Percentiles rank a stretch among this genome's conserved stretches.
phyloP scores from a whole-genome alignment of 75 land plant species.

The Pinus tabuliformis region DNA sequence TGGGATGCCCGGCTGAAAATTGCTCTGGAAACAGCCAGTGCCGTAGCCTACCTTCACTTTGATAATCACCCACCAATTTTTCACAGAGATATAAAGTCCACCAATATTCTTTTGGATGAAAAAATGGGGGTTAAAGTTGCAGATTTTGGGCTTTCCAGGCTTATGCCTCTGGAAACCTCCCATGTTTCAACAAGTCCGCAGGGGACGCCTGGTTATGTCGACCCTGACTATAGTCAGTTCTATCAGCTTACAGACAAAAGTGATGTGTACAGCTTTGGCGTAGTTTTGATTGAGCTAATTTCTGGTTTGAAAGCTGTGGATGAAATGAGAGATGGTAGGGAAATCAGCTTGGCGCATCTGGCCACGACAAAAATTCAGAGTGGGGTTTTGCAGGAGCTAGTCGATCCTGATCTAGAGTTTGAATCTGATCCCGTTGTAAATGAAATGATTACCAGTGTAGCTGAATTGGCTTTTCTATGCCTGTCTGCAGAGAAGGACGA shows the following conservation, averaged over 20 bases:
- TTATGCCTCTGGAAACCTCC: background rate
- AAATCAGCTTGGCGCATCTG: no score
- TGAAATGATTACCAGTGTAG: no score
- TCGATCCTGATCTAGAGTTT: no score
- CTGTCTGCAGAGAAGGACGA: constrained; percentile 3
- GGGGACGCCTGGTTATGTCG: constrained; percentile 32
- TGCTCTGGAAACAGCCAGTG: constrained; percentile 29
- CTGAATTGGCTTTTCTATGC: no score
- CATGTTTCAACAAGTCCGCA: constrained; percentile 25
- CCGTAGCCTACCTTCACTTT: constrained; percentile 30
- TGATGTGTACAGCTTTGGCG: constrained; percentile 38
- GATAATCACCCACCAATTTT: constrained; percentile 16
- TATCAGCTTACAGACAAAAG: constrained; percentile 31
- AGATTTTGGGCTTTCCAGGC: constrained; percentile 32
- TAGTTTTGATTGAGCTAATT: constrained; percentile 27
- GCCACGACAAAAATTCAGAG: no score
- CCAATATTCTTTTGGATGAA: constrained; percentile 38
- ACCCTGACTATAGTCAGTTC: constrained; percentile 19
- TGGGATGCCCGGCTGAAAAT: constrained; percentile 29
- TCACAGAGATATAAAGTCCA: constrained; percentile 44
- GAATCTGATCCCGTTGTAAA: no score
- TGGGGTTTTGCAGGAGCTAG: no score
- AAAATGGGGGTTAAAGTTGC: constrained; percentile 17
- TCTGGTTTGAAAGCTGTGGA: constrained; percentile 20
- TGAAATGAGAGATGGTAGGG: background rate